A percentile compares a stretch with the other conserved stretches of the same genome.
Conservation (phyloP, 164 flowering plant genomes). For the Houttuynia cordata region DNA sequence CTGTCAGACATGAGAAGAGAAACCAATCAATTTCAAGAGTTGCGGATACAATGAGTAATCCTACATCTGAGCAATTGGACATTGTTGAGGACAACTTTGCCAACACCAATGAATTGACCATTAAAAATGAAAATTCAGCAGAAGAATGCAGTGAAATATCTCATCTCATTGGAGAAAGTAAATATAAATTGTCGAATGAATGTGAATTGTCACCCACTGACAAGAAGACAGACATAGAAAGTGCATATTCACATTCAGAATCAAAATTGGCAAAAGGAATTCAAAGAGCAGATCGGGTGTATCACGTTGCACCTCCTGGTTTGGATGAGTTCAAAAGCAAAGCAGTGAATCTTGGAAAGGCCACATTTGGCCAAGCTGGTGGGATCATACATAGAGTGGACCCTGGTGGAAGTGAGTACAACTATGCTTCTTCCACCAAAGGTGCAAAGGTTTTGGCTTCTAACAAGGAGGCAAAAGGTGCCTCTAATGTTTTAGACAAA, state of each 20-base stretch:
- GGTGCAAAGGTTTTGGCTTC: conserved; percentile 85
- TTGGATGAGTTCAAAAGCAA: conserved; percentile 90
- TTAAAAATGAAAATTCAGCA: neutral
- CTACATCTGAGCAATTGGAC: neutral
- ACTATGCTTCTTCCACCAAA: conserved; percentile 89
- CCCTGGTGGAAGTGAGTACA: conserved; percentile 80
- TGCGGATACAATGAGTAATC: neutral
- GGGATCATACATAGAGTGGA: conserved; percentile 66
- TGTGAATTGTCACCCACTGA: conserved; percentile 1
- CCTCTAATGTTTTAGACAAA: conserved; percentile 59
- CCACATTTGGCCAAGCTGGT: conserved; percentile 36
- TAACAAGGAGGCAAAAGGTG: conserved; percentile 94
- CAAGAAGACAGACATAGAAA: conserved; percentile 20
- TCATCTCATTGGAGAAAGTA: conserved; percentile 10
- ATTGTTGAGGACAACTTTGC: neutral
- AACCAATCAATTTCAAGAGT: conserved; percentile 10
- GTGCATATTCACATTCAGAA: conserved; percentile 5
- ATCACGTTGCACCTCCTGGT: conserved; percentile 48
- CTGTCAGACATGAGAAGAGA: conserved; percentile 24
- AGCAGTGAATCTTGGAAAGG: conserved; percentile 42
- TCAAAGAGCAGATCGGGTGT: conserved; percentile 27
- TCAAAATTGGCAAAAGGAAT: conserved; percentile 22
- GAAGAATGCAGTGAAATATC: conserved; percentile 4
- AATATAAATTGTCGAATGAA: neutral
- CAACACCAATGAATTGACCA: neutral